Percentiles rank a stretch among this genome's conserved stretches.
Evolutionary conservation across 129 eudicot genomes (phyloP).

Genomic region (Calendula officinalis): DNA sequence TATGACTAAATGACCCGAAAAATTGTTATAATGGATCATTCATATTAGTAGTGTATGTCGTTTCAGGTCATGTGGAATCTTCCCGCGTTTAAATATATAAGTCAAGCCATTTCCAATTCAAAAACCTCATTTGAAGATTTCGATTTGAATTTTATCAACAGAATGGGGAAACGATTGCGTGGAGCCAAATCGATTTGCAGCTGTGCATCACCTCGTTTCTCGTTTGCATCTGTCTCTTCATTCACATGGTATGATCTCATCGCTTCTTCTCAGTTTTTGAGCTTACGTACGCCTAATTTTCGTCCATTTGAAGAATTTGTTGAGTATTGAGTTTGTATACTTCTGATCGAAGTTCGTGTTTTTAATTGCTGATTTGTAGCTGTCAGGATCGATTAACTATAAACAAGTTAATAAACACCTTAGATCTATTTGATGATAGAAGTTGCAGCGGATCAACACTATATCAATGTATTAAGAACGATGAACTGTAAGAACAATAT

Average conservation of each 20-base stretch:
- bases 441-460: no score
- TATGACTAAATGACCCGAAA: conserved; percentile 14
- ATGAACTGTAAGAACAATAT: no score
- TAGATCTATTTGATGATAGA: no score
- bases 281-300: conserved; percentile 6
- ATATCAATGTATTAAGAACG: no score
- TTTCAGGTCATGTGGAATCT: conserved; percentile 14
- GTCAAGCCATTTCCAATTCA: conserved; percentile 2
- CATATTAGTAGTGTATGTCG: not conserved
- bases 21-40: conserved; percentile 4
- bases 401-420: no score
- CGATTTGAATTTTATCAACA: conserved; percentile 15
- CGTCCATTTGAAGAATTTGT: not conserved
- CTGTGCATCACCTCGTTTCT: conserved; percentile 71
- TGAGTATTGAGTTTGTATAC: conserved; percentile 3
- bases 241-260: conserved; percentile 50
- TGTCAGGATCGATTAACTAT: no score
- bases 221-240: conserved; percentile 37
- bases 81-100: conserved; percentile 33
- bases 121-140: conserved; percentile 20
- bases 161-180: conserved; percentile 85
- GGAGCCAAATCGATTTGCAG: conserved; percentile 57
- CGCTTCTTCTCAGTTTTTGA: conserved; percentile 8
- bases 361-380: no score
- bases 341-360: conserved; percentile 10